A percentile compares a stretch with the other conserved stretches of the same genome.
phyloP scores from a whole-genome alignment of 139 green algal species.

The Axilococcus clingmanii region DNA sequence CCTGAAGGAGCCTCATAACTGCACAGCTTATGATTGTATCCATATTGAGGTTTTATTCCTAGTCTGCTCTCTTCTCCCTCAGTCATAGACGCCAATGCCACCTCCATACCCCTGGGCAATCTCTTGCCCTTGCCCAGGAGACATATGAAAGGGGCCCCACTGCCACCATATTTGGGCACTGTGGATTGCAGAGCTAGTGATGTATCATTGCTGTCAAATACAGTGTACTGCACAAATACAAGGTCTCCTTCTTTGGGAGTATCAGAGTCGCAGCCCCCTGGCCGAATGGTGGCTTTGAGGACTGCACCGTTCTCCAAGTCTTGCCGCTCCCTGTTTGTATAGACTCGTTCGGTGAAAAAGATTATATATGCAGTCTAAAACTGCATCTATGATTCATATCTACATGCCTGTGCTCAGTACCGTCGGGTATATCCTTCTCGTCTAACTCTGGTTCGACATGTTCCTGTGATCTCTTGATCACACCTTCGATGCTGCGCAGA shows the following conservation, averaged over 20 bases:
- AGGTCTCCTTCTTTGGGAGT: slow-evolving; percentile 15
- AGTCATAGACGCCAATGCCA: slow-evolving; percentile 57
- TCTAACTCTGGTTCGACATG: slow-evolving; percentile 17
- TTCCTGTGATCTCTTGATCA: background rate
- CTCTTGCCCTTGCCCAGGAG: slow-evolving; percentile 48
- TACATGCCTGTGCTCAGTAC: slow-evolving; percentile 9
- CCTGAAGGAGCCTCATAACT: slow-evolving; percentile 34
- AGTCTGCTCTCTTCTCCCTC: slow-evolving; percentile 34
- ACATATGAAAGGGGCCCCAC: slow-evolving; percentile 45
- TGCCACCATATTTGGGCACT: slow-evolving; percentile 38
- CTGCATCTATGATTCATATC: background rate
- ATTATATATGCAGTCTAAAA: background rate
- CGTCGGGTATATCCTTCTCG: slow-evolving; percentile 11
- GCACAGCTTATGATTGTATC: slow-evolving; percentile 53
- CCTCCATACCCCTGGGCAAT: slow-evolving; percentile 59
- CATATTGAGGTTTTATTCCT: slow-evolving; percentile 53
- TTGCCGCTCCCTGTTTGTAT: slow-evolving; percentile 14
- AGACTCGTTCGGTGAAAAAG: background rate
- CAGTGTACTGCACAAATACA: slow-evolving; percentile 23
- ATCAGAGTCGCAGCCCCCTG: slow-evolving; percentile 4
- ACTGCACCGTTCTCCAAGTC: slow-evolving; percentile 15
- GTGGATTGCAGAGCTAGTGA: slow-evolving; percentile 43
- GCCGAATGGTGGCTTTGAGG: slow-evolving; percentile 18
- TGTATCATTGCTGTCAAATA: slow-evolving; percentile 14
- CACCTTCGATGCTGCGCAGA: background rate